Base-by-base conservation (phyloP, 805 yeast species). In the Hanseniaspora lachancei region DNA sequence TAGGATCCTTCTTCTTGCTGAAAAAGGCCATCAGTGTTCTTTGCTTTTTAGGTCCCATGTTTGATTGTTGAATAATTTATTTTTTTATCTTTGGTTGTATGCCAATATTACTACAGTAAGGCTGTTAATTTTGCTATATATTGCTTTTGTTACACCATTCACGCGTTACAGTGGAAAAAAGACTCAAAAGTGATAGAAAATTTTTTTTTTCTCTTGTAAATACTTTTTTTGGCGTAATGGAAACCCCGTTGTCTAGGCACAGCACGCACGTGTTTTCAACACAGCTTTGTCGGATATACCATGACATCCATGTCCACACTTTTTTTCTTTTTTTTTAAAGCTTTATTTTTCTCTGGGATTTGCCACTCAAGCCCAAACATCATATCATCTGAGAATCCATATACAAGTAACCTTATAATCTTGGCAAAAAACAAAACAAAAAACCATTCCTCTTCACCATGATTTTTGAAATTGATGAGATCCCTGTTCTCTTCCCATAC, bases 401-500 rank as follows among this genome's bases (percentile, higher is more conserved):
- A 15, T 21, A 16, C 27, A 41, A 24, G 12, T 10, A 24, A 24
- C 27, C 6, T 6, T n/a, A n/a, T n/a, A n/a, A n/a, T n/a, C n/a
- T n/a, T n/a, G n/a, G n/a, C n/a, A n/a, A n/a, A n/a, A n/a, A n/a
- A n/a, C n/a, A n/a, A n/a, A n/a, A n/a, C n/a, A n/a, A n/a, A n/a
- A n/a, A n/a, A n/a, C 18, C 38, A 4, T 38, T 38, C 8, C 3
- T 12, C 16, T 38, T 24, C 13, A 55, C 15, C 13, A 68, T 68
- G 71, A 88, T 86, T 72, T 93, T 93, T 74, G 86, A 70, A 68
- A 93, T 93, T 59, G 99, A 91, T 72, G 99, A 93, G 70, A 73
- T 93, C 59, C 97, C 97, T 21, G 95, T 93, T 36, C 75, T 88
- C 54, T 93, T 93, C 68, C 99, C 99, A 16, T 93, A 93, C 68